A percentile compares a stretch with the other conserved stretches of the same genome.
Conservation (phyloP, 2,329 filamentous ascomycete species). For the Onygena corvina region DNA sequence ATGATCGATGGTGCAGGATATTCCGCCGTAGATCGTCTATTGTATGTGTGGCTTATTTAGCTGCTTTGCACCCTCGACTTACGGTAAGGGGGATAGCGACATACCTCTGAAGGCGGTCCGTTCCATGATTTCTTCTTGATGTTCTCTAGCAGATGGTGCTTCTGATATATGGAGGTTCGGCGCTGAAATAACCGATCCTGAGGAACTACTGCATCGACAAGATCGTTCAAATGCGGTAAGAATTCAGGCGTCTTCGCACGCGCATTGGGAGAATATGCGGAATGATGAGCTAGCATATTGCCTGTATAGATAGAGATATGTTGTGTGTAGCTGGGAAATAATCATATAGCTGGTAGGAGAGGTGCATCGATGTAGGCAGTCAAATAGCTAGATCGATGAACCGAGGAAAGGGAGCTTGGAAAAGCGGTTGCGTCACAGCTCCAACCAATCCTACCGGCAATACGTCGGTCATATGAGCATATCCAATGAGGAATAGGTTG, state of each 20-base stretch:
- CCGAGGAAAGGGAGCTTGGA: neutral
- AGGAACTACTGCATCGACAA: neutral
- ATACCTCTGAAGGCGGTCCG: conserved; percentile 30
- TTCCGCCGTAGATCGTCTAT: conserved; percentile 33
- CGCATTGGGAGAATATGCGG: neutral
- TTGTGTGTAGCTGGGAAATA: no score
- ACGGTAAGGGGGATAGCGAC: no score
- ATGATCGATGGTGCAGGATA: conserved; percentile 23
- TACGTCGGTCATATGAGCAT: neutral
- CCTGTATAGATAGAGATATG: neutral
- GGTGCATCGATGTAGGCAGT: no score
- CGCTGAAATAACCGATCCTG: conserved; percentile 19
- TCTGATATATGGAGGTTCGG: conserved; percentile 25
- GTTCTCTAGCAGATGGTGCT: conserved; percentile 24
- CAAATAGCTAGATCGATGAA: neutral
- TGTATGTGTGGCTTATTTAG: neutral
- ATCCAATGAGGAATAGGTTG: neutral
- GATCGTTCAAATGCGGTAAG: neutral
- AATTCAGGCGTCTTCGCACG: neutral
- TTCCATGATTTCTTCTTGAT: conserved; percentile 27
- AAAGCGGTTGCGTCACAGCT: neutral
- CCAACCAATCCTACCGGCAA: neutral
- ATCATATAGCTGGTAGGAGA: no score
- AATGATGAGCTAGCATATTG: neutral
- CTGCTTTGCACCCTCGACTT: no score